Percentiles rank a stretch among this genome's conserved stretches.
Evolutionary conservation across 73 alveolate genomes (phyloP).

Genomic region (Tetrahymena thermophila): DNA sequence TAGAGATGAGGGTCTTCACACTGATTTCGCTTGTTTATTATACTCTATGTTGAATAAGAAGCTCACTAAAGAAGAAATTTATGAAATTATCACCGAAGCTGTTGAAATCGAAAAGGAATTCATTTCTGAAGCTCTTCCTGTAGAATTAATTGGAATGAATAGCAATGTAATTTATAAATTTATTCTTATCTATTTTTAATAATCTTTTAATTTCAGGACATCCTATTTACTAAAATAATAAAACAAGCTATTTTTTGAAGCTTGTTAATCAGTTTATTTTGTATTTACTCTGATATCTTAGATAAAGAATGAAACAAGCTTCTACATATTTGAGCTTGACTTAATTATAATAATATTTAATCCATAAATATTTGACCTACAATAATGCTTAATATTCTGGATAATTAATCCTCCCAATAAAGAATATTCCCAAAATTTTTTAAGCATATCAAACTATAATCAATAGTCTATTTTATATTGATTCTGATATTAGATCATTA

Average conservation of each 20-base stretch:
- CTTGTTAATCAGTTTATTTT: not conserved
- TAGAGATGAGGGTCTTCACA: conserved; percentile 94
- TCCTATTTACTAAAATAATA: not conserved
- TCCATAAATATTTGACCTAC: not conserved
- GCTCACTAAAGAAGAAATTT: conserved; percentile 68
- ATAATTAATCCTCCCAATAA: not conserved
- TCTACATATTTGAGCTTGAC: not conserved
- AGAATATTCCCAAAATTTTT: not conserved
- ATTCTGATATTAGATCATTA: not conserved
- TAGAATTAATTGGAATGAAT: conserved; percentile 81
- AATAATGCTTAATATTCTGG: not conserved
- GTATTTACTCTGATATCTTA: not conserved
- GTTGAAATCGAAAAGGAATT: conserved; percentile 88
- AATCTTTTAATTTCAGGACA: not conserved
- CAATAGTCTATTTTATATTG: not conserved
- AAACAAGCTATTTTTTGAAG: not conserved
- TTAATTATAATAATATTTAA: not conserved
- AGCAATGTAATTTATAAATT: not conserved
- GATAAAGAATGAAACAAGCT: not conserved
- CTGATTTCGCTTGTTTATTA: conserved; percentile 93
- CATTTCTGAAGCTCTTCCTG: conserved; percentile 74
- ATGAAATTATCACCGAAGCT: conserved; percentile 77
- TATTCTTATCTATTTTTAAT: not conserved
- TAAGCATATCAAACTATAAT: not conserved
- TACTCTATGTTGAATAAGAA: conserved; percentile 71